phyloP scores from a whole-genome alignment of 2,329 filamentous ascomycete species.

The Microdochium nivale region DNA sequence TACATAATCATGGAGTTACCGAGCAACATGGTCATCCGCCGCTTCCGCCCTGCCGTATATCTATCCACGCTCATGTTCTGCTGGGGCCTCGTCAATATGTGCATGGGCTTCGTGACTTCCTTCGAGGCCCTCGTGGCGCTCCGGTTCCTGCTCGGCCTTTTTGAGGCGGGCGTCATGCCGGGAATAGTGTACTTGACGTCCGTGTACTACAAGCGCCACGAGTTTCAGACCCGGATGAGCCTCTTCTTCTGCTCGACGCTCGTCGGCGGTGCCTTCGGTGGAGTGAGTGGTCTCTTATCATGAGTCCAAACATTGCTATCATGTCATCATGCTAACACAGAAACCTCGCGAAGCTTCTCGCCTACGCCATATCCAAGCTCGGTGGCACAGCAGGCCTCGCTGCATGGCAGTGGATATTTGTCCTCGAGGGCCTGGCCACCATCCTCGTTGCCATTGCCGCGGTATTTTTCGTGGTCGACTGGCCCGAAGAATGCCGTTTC shows the following conservation, averaged over 20 bases:
- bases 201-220: constrained; percentile 39
- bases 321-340: constrained; percentile 13
- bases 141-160: constrained; percentile 33
- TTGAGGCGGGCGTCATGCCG: constrained; percentile 38
- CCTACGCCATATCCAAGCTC: constrained; percentile 36
- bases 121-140: constrained; percentile 29
- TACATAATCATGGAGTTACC: constrained; percentile 36
- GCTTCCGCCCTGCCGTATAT: constrained; percentile 28
- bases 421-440: constrained; percentile 31
- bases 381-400: constrained; percentile 29
- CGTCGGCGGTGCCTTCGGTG: constrained; percentile 32
- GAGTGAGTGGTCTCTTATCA: constrained; percentile 14
- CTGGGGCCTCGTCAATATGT: constrained; percentile 38
- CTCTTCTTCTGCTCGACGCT: constrained; percentile 33
- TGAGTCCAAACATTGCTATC: neutral
- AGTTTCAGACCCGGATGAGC: constrained; percentile 36
- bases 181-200: constrained; percentile 36
- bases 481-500: constrained; percentile 37
- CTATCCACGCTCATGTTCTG: constrained; percentile 27
- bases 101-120: constrained; percentile 34
- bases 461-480: constrained; percentile 39
- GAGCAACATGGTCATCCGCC: constrained; percentile 34
- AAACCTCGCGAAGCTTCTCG: constrained; percentile 26
- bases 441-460: constrained; percentile 19
- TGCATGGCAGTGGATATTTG: constrained; percentile 40